Base-by-base conservation (phyloP, 768 basidiomycete genomes). In the Lentinula lateritia region DNA sequence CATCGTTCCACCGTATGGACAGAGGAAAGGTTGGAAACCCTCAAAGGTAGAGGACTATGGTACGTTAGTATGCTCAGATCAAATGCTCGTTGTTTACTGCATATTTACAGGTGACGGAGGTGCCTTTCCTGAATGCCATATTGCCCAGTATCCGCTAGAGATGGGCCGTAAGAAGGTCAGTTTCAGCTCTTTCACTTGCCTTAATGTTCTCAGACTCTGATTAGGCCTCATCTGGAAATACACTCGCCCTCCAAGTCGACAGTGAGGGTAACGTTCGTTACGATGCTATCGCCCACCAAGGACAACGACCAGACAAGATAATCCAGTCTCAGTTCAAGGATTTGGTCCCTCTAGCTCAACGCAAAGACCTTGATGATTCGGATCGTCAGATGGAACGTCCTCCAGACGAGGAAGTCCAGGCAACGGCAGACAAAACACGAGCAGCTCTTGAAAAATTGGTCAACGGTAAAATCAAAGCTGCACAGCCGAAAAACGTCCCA, bases 241-340 rank as follows among this genome's bases (percentile, higher is more conserved):
- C 97, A 0, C 83, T 99, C 8, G 95, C 97, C 5, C 83, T 99
- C 3, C 95, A 96, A 82, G 96, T 98, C 34, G 96, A 99, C 70
- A 85, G 85, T 62, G 95, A 97, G 73, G 97, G 97, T 50, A 95
- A 94, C 64, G 95, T 98, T 56, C 89, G 93, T 64, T 99, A 98
- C 71, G 95, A 97, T 73, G 95, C 92, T 56, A 98, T 98, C 66
- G 96, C 96, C 8, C 89, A 89, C 63, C 95, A 98, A 74, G 97
- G 97, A 43, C 92, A 97, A 69, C 87, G 93, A 20, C 80, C 83
- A 1, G 93, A 90, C 66, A 92, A 92, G 72, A 75, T 86, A 58
- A 83, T 98, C 10, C 96, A 98, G 70, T 94, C 95, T 0, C 93
- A 95, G 67, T 98, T 97, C 80, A 98, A 97, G 71, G 97, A 98